Evolutionary conservation across 176 grass and related monocot genomes (phyloP).

Genomic region (Avena sativa): DNA sequence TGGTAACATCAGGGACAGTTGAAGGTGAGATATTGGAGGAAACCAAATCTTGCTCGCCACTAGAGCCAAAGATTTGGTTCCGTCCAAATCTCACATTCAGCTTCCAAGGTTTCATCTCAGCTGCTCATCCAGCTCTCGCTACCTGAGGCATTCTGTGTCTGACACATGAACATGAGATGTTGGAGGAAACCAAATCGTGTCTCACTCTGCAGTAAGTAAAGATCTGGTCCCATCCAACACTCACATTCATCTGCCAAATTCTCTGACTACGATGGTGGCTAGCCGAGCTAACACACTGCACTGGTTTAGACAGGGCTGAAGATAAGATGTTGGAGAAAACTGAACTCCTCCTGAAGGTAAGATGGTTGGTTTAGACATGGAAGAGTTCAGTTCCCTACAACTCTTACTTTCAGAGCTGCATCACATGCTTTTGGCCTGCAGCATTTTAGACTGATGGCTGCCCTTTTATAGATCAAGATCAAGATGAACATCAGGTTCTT

Average conservation of each 20-base stretch:
- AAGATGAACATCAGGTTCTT: constrained; percentile 1
- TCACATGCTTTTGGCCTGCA: not conserved
- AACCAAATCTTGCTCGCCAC: constrained; percentile 44
- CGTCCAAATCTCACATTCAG: constrained; percentile 50
- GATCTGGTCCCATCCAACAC: constrained; percentile 55
- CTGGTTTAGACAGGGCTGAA: constrained; percentile 1
- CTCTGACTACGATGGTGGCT: not conserved
- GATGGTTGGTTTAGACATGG: not conserved
- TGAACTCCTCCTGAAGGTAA: constrained; percentile 38
- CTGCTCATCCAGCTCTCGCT: not conserved
- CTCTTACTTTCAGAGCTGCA: constrained; percentile 53
- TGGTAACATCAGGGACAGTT: constrained; percentile 11
- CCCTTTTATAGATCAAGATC: constrained; percentile 44
- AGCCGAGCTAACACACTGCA: not conserved
- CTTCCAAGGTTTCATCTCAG: constrained; percentile 23
- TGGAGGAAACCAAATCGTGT: constrained; percentile 58
- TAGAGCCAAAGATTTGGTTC: constrained; percentile 31
- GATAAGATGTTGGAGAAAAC: constrained; percentile 59
- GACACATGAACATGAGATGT: constrained; percentile 52
- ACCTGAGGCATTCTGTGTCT: not conserved
- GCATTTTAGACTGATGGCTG: not conserved
- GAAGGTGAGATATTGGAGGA: constrained; percentile 57
- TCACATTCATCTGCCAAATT: constrained; percentile 46
- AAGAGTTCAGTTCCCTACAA: constrained; percentile 60
- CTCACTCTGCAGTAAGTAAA: not conserved